Evolutionary conservation across 2,329 filamentous ascomycete genomes (phyloP).

Genomic region (Chaetomium olivaceum): DNA sequence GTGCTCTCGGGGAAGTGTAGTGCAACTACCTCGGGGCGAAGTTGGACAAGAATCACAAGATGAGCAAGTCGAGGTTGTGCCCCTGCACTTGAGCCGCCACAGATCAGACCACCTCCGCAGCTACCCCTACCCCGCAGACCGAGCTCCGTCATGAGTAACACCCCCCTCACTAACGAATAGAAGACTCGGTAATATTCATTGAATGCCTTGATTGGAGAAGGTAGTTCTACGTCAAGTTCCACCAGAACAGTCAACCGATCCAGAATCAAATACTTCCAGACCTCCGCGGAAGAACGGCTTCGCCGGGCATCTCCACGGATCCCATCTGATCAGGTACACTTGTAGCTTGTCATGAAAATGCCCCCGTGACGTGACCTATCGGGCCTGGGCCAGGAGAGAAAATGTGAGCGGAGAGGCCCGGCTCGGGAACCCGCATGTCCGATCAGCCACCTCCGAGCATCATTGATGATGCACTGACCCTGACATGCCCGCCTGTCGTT

Average conservation of each 20-base stretch:
- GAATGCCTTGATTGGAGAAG: not conserved
- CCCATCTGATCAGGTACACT: not conserved
- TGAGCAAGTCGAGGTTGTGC: not conserved
- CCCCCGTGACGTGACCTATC: conserved; percentile 10
- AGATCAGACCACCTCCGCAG: conserved; percentile 13
- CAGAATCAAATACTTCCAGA: not conserved
- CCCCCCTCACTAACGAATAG: not conserved
- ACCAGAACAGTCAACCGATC: not conserved
- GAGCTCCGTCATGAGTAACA: not conserved
- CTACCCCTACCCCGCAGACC: conserved; percentile 1
- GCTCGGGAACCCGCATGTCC: not conserved
- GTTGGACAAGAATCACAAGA: not conserved
- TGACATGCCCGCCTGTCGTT: not conserved
- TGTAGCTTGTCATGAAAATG: conserved; percentile 6
- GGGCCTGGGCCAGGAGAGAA: not conserved
- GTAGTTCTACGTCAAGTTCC: not conserved
- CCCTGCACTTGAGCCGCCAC: not conserved
- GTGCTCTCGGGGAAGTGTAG: not conserved
- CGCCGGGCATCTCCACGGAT: not conserved
- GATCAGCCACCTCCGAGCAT: not conserved
- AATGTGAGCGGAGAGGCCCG: not conserved
- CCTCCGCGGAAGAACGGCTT: conserved; percentile 11
- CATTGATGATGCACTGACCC: conserved; percentile 10
- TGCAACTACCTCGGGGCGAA: not conserved
- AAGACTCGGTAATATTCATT: not conserved